Conservation (phyloP, 805 yeast species). For the Saccharomyces jurei region DNA sequence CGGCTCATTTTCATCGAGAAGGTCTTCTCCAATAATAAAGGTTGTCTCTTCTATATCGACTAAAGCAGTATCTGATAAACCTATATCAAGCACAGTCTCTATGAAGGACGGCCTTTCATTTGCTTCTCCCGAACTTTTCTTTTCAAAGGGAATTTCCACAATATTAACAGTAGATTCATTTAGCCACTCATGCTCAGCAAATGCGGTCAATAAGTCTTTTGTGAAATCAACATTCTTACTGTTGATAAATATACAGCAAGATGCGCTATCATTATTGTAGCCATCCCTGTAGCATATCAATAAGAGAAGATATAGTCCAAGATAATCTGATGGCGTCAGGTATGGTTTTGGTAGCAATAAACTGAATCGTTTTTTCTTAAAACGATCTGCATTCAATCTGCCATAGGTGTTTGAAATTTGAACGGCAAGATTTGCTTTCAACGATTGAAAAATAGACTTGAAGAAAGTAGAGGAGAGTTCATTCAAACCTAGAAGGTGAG, state of each 20-base stretch:
- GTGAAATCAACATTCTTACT: constrained; percentile 12
- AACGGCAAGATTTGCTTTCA: constrained; percentile 17
- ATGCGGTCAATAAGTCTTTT: constrained; percentile 10
- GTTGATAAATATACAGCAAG: constrained; percentile 16
- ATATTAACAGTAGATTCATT: constrained; percentile 11
- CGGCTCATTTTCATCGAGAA: constrained; percentile 12
- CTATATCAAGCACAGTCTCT: constrained; percentile 13
- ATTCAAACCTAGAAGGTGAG: constrained; percentile 26
- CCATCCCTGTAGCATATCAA: constrained; percentile 15
- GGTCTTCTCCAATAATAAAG: constrained; percentile 21
- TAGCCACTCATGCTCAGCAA: constrained; percentile 16
- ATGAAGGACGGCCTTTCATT: constrained; percentile 8
- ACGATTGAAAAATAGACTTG: constrained; percentile 10
- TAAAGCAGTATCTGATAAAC: constrained; percentile 7
- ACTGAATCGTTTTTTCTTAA: constrained; percentile 14
- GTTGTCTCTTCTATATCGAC: constrained; percentile 22
- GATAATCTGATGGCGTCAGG: constrained; percentile 23
- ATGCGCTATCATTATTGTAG: constrained; percentile 8
- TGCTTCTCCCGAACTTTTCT: constrained; percentile 4
- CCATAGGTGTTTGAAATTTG: constrained; percentile 22
- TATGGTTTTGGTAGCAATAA: constrained; percentile 21
- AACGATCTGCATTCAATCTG: constrained; percentile 16
- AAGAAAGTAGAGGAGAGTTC: constrained; percentile 25
- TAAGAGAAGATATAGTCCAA: constrained; percentile 20
- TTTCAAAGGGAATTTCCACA: constrained; percentile 4